phyloP scores from a whole-genome alignment of 2,329 filamentous ascomycete genomes.

The Domatiomyces globalis region DNA sequence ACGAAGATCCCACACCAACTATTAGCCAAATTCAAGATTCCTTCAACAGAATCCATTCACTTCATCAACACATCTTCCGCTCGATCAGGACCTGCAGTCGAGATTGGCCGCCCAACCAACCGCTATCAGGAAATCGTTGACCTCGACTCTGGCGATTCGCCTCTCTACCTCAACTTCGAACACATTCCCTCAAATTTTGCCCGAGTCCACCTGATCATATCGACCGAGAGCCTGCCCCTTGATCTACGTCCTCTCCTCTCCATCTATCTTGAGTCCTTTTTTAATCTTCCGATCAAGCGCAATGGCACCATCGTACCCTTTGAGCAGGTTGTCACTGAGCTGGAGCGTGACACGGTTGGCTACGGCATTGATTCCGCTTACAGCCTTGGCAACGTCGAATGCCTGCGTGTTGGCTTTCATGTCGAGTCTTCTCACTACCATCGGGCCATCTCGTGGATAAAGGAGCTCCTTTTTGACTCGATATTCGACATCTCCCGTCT shows the following conservation, averaged over 20 bases:
- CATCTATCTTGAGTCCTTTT: conserved; percentile 84
- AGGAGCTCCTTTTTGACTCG: conserved; percentile 73
- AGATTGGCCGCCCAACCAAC: conserved; percentile 53
- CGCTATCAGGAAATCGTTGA: conserved; percentile 64
- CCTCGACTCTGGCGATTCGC: conserved; percentile 44
- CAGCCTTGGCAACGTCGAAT: conserved; percentile 62
- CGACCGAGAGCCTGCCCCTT: conserved; percentile 62
- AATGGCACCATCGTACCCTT: conserved; percentile 68
- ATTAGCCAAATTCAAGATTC: conserved; percentile 70
- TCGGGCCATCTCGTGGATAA: conserved; percentile 68
- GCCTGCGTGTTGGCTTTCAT: conserved; percentile 67
- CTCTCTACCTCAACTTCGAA: conserved; percentile 93
- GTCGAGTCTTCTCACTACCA: conserved; percentile 80
- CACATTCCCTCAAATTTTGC: conserved; percentile 89
- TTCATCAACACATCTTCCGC: conserved; percentile 84
- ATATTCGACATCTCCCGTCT: conserved; percentile 65
- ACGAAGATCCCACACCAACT: conserved; percentile 67
- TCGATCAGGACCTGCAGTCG: conserved; percentile 61
- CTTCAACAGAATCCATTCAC: conserved; percentile 77
- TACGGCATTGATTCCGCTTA: conserved; percentile 60
- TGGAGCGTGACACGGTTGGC: conserved; percentile 81
- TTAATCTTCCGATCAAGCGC: conserved; percentile 72
- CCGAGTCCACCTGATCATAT: conserved; percentile 65
- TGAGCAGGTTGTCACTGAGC: conserved; percentile 77
- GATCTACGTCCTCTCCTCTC: conserved; percentile 70